Conservation (phyloP, 805 yeast species). For the Helenozyma baotianmanensis region DNA sequence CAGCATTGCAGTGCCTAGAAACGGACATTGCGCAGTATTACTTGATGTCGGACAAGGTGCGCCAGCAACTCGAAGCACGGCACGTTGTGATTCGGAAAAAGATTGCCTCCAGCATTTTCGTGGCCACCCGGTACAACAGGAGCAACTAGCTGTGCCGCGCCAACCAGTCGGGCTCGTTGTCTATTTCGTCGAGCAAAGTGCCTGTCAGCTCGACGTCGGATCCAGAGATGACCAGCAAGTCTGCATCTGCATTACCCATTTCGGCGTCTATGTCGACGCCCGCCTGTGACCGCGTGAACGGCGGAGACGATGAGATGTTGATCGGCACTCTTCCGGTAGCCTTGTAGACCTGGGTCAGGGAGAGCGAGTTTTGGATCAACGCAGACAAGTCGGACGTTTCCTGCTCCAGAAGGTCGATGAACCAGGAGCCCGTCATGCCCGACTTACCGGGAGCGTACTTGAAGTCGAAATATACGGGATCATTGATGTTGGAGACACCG, state of each 20-base stretch:
- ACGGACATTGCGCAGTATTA: conserved; percentile 5
- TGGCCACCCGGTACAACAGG: not conserved
- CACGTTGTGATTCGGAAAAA: not conserved
- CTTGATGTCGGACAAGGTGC: conserved; percentile 4
- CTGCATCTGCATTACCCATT: conserved; percentile 1
- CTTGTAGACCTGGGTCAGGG: conserved; percentile 7
- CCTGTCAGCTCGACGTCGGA: conserved; percentile 31
- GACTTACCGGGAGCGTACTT: conserved; percentile 2
- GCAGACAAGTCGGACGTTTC: conserved; percentile 6
- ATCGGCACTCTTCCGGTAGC: conserved; percentile 1
- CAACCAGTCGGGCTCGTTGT: conserved; percentile 9
- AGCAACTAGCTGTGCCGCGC: conserved; percentile 4
- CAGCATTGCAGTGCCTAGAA: not conserved
- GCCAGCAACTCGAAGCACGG: not conserved
- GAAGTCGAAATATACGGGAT: conserved; percentile 24
- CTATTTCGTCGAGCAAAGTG: conserved; percentile 13
- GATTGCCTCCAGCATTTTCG: not conserved
- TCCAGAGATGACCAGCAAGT: conserved; percentile 25
- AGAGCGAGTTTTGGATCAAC: conserved; percentile 11
- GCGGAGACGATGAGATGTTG: conserved; percentile 11
- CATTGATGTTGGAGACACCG: conserved; percentile 8
- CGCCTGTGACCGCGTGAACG: conserved; percentile 5
- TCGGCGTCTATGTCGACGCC: conserved; percentile 9
- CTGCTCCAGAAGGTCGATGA: conserved; percentile 11
- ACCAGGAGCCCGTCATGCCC: conserved; percentile 2